Conservation (phyloP, 176 grass and related monocot species). For the Paspalum vaginatum region DNA sequence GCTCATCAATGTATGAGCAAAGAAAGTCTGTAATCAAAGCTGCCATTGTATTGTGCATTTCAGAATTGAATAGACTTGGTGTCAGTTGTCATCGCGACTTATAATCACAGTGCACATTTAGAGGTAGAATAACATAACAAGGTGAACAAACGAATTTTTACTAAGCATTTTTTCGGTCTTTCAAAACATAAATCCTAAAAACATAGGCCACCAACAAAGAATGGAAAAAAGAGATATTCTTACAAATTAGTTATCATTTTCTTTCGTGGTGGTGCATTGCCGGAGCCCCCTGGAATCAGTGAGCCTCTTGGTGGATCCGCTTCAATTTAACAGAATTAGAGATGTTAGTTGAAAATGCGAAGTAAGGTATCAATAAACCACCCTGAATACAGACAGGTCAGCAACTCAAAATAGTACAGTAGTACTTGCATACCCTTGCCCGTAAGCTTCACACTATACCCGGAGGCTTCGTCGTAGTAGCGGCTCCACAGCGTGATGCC, state of each 20-base stretch:
- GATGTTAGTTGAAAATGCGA: not conserved
- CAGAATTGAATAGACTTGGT: not conserved
- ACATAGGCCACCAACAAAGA: not conserved
- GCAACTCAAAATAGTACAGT: no score
- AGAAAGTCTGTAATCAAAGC: not conserved
- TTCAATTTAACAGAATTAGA: no score
- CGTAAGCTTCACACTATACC: slow-evolving; percentile 29
- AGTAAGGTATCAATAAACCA: not conserved
- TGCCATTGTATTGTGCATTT: not conserved
- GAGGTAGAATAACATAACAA: not conserved
- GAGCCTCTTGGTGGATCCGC: not conserved
- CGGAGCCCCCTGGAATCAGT: not conserved
- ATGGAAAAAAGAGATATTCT: not conserved
- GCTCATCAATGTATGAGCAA: not conserved
- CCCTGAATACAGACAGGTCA: not conserved
- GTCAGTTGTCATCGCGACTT: not conserved
- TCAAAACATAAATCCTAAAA: not conserved
- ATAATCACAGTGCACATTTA: not conserved
- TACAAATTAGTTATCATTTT: slow-evolving; percentile 4
- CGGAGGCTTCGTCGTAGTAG: not conserved
- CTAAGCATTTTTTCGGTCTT: not conserved
- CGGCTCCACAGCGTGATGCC: slow-evolving; percentile 58
- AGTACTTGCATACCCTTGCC: not conserved
- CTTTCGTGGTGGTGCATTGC: not conserved
- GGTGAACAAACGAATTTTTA: not conserved